Percentiles rank a stretch among this genome's conserved stretches.
Conservation (phyloP, 352 stramenopile genomes). For the Thalassiosira delicatula region DNA sequence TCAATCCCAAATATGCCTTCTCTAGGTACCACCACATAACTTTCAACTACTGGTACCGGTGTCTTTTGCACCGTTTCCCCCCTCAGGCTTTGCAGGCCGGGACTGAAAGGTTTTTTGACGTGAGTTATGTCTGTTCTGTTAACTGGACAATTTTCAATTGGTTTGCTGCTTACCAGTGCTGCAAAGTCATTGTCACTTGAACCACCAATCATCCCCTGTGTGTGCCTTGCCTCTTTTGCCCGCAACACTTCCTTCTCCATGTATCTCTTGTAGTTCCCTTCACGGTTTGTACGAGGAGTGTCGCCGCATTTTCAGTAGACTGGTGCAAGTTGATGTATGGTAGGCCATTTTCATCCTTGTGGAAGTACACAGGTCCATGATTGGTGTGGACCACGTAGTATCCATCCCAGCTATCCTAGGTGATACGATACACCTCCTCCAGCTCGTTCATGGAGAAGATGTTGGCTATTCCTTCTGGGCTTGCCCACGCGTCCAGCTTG, state of each 20-base stretch:
- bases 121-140: neutral
- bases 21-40: conserved; percentile 34
- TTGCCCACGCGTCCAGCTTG: conserved; percentile 5
- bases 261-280: neutral
- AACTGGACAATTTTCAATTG: too few species aligned
- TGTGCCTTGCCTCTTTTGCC: neutral
- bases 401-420: conserved; percentile 32
- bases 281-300: neutral
- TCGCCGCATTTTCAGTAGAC: neutral
- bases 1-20: neutral
- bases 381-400: conserved; percentile 16
- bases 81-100: neutral
- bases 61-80: neutral
- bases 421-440: conserved; percentile 25
- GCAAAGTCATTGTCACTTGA: neutral
- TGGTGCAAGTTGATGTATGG: neutral
- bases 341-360: neutral
- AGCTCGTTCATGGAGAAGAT: conserved; percentile 42
- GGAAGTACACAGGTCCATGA: neutral
- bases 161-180: neutral
- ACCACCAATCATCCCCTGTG: conserved; percentile 16
- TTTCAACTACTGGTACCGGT: conserved; percentile 41
- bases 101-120: neutral
- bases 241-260: neutral
- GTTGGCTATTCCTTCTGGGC: conserved; percentile 53